Evolutionary conservation across 2,329 filamentous ascomycete genomes (phyloP), one percentile per base, ranked within the genome.

Genomic region (Beauveria sp.): DNA sequence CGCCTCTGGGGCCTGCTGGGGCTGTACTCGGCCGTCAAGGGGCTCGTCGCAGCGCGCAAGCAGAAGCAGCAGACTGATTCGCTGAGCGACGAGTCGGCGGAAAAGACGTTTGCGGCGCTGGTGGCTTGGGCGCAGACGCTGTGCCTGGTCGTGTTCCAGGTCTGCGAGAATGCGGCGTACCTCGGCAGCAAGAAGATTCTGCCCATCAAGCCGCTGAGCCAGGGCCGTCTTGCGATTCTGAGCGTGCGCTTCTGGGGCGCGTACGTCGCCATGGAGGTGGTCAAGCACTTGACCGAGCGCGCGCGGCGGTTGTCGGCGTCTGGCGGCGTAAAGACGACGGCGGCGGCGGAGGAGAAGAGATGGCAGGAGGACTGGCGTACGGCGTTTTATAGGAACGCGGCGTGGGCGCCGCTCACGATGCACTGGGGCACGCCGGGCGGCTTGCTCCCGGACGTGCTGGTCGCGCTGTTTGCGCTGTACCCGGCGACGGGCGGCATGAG

Each of bases 111-210:
- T 62, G 79, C 78, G 63, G 70, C 70, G 9, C 65, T 72, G 40
- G 76, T 96, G 51, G 83, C 84, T 24, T 87, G 85, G 73, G 76
- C 82, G 7, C 89, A 94, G 72, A 83, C 96, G 22, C 65, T 80
- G 12, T 80, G 84, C 12, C 89, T 89, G 72, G 74, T 88, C 10
- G 71, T 77, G 10, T 96, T 89, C 77, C 92, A 97, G 75, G 76
- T 84, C 1, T 80, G 93, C 46, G 94, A 99, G 78, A 97, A 96
- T 75, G 81, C 83, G 44, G 89, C 89, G 18, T 96, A 89, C 76
- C 81, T 97, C 43, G 81, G 86, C 3, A 79, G 80, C 63, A 92
- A 92, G 72, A 87, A 88, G 22, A 83, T 96, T 3, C 70, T 96
- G 55, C 79, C 75, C 18, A 80, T 84, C 75, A 73, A 75, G 6